Evolutionary conservation across 2,329 filamentous ascomycete species (phyloP).

Genomic region (Sporothrix inflata): DNA sequence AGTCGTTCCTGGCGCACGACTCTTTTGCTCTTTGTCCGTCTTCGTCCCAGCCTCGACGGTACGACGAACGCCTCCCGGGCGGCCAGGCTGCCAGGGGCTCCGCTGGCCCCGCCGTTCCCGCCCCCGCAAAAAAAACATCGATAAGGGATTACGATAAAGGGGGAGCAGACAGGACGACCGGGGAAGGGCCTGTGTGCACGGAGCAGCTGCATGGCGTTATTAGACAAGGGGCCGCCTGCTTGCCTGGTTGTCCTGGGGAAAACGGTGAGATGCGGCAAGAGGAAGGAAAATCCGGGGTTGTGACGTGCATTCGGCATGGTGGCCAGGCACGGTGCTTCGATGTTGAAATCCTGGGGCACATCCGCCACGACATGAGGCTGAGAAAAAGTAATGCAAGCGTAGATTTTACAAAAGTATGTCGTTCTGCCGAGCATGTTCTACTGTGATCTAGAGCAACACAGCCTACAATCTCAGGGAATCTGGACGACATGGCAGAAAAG

Average conservation of each 20-base stretch:
- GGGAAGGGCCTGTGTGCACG: slow-evolving; percentile 22
- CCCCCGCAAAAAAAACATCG: slow-evolving; percentile 23
- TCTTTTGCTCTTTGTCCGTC: not conserved
- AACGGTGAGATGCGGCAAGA: not conserved
- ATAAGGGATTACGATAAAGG: slow-evolving; percentile 7
- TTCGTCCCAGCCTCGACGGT: not conserved
- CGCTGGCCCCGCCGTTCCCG: slow-evolving; percentile 25
- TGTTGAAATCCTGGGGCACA: too few species aligned
- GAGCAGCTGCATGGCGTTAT: slow-evolving; percentile 18
- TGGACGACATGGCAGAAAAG: not conserved
- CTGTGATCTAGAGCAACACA: not conserved
- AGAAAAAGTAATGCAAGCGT: not conserved
- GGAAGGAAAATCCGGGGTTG: slow-evolving; percentile 13
- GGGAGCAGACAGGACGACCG: not conserved
- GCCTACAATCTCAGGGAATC: too few species aligned
- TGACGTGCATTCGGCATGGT: not conserved
- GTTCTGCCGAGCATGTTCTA: not conserved
- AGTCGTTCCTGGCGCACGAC: not conserved
- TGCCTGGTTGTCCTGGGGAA: not conserved
- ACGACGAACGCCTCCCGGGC: not conserved
- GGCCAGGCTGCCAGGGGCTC: not conserved
- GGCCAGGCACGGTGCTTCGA: not conserved
- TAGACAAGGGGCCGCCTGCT: not conserved
- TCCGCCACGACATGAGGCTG: too few species aligned
- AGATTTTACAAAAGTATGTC: not conserved